Evolutionary conservation across 768 basidiomycete genomes (phyloP), one percentile per base, ranked within the genome.

Genomic region (Auriscalpium orientale): DNA sequence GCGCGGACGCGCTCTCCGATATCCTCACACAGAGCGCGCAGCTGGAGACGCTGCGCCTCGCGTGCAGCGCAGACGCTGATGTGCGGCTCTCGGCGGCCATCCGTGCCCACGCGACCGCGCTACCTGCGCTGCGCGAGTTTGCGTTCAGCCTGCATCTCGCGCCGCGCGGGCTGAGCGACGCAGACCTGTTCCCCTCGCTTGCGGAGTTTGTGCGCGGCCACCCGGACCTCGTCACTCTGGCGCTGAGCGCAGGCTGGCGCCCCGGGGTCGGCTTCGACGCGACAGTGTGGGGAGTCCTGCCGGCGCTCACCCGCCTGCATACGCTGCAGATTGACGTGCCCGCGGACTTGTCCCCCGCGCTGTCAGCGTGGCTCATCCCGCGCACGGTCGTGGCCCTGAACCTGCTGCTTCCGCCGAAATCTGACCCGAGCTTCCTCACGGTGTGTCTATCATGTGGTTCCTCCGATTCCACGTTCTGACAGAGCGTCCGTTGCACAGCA

Each of bases 351-450:
- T 76, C 82, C 1, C 76, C 84, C 0, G 79, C 81, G 3, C 69
- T 88, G n/a, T 84, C 85, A 8, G 76, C 80, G 48, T 87, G 85
- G 84, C 70, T 89, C 33, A 76, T 89, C 36, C 86, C 86, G 62
- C 61, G 58, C 16, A 18, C 53, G 38, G 76, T 85, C 3, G 66
- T 68, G 5, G 77, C 80, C 12, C 64, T 85, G 53, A 71, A 72
- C 15, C 63, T 83, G 43, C 79, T 80, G 44, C 53, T 71, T n/a
- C 58, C 64, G 45, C 67, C 69, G 34, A 66, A 64, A 4, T 63
- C 66, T 4, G 18, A 46, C 2, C 59, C 71, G 16, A 72, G 76
- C 55, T 79, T 81, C 51, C 34, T 21, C n/a, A 20, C 40, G 51
- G 51, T 53, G 22, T 8, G 40, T 43, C 18, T 28, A 28, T 28